Base-by-base conservation (phyloP, 176 grass and related monocot species). In the Alloteropsis semialata region DNA sequence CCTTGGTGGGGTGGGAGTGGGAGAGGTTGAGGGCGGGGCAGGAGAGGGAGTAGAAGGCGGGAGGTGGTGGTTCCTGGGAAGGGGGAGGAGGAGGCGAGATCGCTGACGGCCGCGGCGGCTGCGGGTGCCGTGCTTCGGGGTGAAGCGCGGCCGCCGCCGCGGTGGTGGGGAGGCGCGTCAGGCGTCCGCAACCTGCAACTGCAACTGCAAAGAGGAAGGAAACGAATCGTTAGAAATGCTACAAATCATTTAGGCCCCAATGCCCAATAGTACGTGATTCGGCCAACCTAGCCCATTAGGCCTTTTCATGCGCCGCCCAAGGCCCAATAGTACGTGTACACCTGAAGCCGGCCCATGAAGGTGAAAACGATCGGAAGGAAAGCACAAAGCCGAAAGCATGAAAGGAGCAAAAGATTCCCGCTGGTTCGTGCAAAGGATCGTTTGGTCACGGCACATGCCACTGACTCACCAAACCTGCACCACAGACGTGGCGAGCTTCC, bases 141-240 rank as follows among this genome's bases (percentile, higher is more conserved):
- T 74, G 81, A 38, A 60, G 74, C 46, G 53, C 66, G 56, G 44
- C 42, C 3, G 29, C 76, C 18, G 76, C 78, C 72, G 65, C 56
- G 17, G 75, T 62, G 83, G 58, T 37, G 18, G 69, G 69, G 80
- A 72, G 46, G 38, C 42, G 88, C 44, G 37, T 65, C 76, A 79
- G 76, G 46, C 45, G 63, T 51, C 33, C 79, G n/a, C n/a, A n/a
- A n/a, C n/a, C 86, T 88, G 92, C 27, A 85, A 44, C 77, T 72
- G 74, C 62, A 62, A 24, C 42, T 36, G 34, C 34, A 36, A 46
- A 53, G 6, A 36, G 19, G 8, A 75, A 53, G 1, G 2, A 37
- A 25, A 44, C 33, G 60, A 25, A n/a, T 41, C 17, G 37, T 59
- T 69, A 13, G n/a, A 69, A 33, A 18, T 4, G 25, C n/a, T n/a